Conservation (phyloP, 1,284 basidiomycete species). For the Austroboletus niveus region DNA sequence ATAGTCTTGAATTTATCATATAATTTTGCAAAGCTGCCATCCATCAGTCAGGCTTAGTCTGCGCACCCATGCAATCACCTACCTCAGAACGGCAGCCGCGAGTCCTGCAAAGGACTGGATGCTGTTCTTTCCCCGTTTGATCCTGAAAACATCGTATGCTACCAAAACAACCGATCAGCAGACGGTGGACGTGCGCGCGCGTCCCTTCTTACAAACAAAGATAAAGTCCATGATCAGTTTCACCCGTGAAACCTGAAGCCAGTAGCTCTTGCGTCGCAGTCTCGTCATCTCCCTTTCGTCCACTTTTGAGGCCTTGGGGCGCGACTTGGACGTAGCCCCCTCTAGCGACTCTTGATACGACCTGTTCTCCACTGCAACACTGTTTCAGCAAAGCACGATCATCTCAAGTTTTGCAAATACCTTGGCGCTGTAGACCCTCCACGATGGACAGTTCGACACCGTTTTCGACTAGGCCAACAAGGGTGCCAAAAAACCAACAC, state of each 20-base stretch:
- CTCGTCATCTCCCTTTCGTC: constrained; percentile 71
- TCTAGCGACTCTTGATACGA: constrained; percentile 71
- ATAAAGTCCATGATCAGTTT: constrained; percentile 80
- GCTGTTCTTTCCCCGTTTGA: constrained; percentile 58
- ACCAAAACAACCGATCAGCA: constrained; percentile 20
- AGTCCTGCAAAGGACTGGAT: constrained; percentile 68
- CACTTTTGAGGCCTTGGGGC: constrained; percentile 52
- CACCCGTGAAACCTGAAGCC: constrained; percentile 64
- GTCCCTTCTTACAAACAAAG: constrained; percentile 69
- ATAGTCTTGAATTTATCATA: constrained; percentile 64
- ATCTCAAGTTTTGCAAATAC: constrained; percentile 33
- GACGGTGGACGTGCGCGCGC: neutral
- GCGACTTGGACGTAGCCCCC: constrained; percentile 68
- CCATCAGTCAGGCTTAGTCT: constrained; percentile 7
- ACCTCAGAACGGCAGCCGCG: constrained; percentile 71
- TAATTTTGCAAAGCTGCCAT: constrained; percentile 59
- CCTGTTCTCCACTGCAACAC: constrained; percentile 58
- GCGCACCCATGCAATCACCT: constrained; percentile 14
- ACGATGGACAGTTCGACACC: constrained; percentile 71
- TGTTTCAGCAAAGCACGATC: neutral
- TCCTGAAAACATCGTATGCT: constrained; percentile 57
- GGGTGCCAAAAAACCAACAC: constrained; percentile 77
- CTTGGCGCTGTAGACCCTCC: constrained; percentile 56
- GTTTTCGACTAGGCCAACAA: constrained; percentile 78
- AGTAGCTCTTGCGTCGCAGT: constrained; percentile 67